A percentile compares a stretch with the other conserved stretches of the same genome.
Conservation (phyloP, 495 filamentous ascomycete species). For the Aspergillus affinis region DNA sequence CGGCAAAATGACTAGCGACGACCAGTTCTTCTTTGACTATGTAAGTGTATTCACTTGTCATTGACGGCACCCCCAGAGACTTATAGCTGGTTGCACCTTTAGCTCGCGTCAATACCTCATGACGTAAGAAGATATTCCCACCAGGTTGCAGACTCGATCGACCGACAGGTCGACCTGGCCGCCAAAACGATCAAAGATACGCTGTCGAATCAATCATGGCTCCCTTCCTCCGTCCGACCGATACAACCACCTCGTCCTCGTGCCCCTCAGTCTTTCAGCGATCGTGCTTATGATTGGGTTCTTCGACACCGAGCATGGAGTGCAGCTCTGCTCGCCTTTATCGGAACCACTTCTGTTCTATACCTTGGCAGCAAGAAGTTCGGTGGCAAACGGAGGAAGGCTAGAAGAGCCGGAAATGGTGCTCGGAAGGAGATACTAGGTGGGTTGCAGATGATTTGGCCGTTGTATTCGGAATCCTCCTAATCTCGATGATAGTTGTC, state of each 20-base stretch:
- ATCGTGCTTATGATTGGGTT: conserved; percentile 61
- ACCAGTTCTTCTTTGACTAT: conserved; percentile 52
- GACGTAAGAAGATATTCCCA: conserved; percentile 65
- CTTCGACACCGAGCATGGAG: conserved; percentile 66
- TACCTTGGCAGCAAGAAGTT: conserved; percentile 61
- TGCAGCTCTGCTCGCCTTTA: conserved; percentile 63
- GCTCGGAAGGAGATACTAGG: conserved; percentile 82
- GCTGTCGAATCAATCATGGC: conserved; percentile 63
- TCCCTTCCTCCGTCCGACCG: conserved; percentile 66
- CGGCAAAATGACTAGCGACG: conserved; percentile 50
- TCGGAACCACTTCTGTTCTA: conserved; percentile 67
- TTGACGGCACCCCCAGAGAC: not conserved
- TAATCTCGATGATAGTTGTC: conserved; percentile 52
- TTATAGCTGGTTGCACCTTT: not conserved
- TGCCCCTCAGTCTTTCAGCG: conserved; percentile 33
- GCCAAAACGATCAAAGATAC: conserved; percentile 62
- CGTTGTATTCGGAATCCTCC: not conserved
- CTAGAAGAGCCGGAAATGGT: conserved; percentile 76
- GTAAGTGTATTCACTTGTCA: conserved; percentile 27
- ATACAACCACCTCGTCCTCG: conserved; percentile 45
- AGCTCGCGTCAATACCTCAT: conserved; percentile 73
- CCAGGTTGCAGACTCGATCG: conserved; percentile 72
- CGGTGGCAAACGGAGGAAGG: conserved; percentile 66
- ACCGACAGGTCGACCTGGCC: conserved; percentile 70
- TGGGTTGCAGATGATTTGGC: conserved; percentile 24